phyloP scores from a whole-genome alignment of 768 basidiomycete genomes.

The Boletus rubropictus region DNA sequence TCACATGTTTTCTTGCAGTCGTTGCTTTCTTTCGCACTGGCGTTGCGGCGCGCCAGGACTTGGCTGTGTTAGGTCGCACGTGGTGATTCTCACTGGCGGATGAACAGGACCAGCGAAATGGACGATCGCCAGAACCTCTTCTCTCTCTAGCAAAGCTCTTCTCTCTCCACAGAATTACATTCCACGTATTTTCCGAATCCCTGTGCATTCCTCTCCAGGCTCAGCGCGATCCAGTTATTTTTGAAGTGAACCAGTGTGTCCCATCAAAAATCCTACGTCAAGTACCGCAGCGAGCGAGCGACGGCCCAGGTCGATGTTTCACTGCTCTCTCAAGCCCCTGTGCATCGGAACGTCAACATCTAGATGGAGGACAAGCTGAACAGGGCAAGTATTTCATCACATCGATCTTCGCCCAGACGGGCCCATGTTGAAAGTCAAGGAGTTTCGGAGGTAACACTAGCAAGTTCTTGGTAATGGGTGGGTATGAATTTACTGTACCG shows the following conservation, averaged over 20 bases:
- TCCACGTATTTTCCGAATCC: slow-evolving; percentile 51
- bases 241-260: slow-evolving; percentile 45
- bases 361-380: slow-evolving; percentile 47
- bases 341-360: slow-evolving; percentile 50
- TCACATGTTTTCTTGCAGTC: slow-evolving; percentile 18
- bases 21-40: slow-evolving; percentile 21
- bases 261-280: slow-evolving; percentile 48
- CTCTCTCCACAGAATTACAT: slow-evolving; percentile 31
- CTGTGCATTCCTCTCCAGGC: slow-evolving; percentile 49
- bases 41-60: no score
- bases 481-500: slow-evolving; percentile 49
- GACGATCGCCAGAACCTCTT: slow-evolving; percentile 43
- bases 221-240: slow-evolving; percentile 38
- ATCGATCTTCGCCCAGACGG: slow-evolving; percentile 48
- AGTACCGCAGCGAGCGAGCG: slow-evolving; percentile 39
- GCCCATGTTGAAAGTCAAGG: slow-evolving; percentile 27
- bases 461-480: slow-evolving; percentile 42
- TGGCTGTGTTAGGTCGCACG: slow-evolving; percentile 49
- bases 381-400: slow-evolving; percentile 39
- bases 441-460: slow-evolving; percentile 27
- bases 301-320: slow-evolving; percentile 41
- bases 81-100: slow-evolving; percentile 38
- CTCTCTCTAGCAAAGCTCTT: slow-evolving; percentile 27
- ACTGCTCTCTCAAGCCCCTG: slow-evolving; percentile 35
- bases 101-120: slow-evolving; percentile 57